Evolutionary conservation across 2,329 filamentous ascomycete genomes (phyloP), one percentile per base, ranked within the genome.

Genomic region (Calonectria montana): DNA sequence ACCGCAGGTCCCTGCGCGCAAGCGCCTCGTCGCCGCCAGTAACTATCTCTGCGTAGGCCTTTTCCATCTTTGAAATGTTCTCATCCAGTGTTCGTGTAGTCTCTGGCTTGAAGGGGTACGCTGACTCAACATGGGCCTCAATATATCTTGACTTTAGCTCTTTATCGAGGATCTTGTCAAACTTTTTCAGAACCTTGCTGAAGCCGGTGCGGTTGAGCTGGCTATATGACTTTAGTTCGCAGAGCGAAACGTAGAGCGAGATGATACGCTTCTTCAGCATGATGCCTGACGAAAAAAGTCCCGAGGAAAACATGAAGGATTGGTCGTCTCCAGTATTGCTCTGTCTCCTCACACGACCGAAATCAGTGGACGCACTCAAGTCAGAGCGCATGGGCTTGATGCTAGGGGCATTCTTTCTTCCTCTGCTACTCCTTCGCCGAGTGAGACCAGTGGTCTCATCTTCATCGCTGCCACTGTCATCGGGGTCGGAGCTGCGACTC

Each of bases 131-230:
- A 41, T 90, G 88, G 37, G 90, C 86, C 68, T 91, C 88, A 83
- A 98, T 91, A 82, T 98, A 99, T 55, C 88, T 86, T 16, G 90
- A 87, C 76, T 96, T 95, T 67, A 98, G 87, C 77, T 92, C 92
- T 75, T 93, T 92, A 83, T 98, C 93, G 70, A 98, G 86, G 69
- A 94, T 98, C 87, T 99, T 99, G 88, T 99, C 97, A 80, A 97
- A 99, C 84, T 99, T 99, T 86, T 99, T 99, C 76, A 98, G 86
- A 0, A 97, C 96, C 84, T 99, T 99, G 80, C 93, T 91, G 85
- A 99, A 99, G 15, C 97, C 97, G 0, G 97, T 99, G 84, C 94
- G 94, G 88, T 99, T 99, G 74, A 99, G 91, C 85, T 98, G 96
- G 67, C 96, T 92, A 80, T 96, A 99, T 2, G 96, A 98, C 81